Base-by-base conservation (phyloP, 2,329 filamentous ascomycete species). In the Mariannaea elegans region DNA sequence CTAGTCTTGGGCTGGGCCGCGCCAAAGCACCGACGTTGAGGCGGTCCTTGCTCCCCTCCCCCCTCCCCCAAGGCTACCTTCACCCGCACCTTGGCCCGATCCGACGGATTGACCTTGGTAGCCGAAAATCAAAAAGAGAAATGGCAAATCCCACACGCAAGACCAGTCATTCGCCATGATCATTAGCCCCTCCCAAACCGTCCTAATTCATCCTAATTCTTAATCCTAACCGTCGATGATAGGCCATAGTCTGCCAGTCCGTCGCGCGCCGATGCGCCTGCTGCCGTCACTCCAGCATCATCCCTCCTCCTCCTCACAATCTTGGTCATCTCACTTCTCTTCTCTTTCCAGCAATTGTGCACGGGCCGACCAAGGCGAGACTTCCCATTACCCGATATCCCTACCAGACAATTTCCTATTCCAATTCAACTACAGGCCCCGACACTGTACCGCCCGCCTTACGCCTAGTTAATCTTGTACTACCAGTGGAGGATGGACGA, bases 61-160 rank as follows among this genome's bases (percentile, higher is more conserved):
- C n/a, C n/a, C n/a, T n/a, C n/a, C n/a, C 42, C 32, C 46, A 44
- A 29, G 38, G 32, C 34, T 36, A 41, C 34, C 53, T 53, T 56
- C 62, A 62, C 58, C 63, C 51, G 56, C 59, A 57, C 42, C 51
- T 64, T 63, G 65, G 65, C 65, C 60, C 66, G 66, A 68, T 68
- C 62, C 56, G 49, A 55, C 46, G 44, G 59, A 38, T 44, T 41
- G 39, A 36, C 63, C 48, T 54, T 46, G 62, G 24, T 52, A 27
- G 39, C 50, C 39, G 44, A 36, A 23, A 14, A 38, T 21, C 10
- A 19, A 9, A 12, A 31, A 46, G 8, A 19, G 24, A 27, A 19
- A 24, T 38, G n/a, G n/a, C n/a, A n/a, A n/a, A n/a, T n/a, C n/a
- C n/a, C 34, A 24, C 27, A 18, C 32, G 19, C 47, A 39, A n/a